Conservation (phyloP, 176 grass and related monocot species). For the Rhynchospora pubera region DNA sequence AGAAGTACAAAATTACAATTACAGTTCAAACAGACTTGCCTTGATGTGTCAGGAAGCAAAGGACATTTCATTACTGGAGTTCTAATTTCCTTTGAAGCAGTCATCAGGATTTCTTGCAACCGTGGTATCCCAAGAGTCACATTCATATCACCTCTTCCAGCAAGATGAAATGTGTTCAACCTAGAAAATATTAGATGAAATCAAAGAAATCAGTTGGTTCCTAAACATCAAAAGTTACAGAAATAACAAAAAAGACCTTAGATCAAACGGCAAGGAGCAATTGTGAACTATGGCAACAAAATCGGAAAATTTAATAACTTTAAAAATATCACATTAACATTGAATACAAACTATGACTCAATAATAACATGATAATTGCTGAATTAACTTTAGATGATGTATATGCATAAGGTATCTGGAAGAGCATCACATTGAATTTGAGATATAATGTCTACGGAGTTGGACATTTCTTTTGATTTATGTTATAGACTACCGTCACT, state of each 20-base stretch:
- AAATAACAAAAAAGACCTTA: neutral
- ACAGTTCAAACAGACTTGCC: conserved; percentile 29
- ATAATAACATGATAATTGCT: neutral
- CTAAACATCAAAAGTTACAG: neutral
- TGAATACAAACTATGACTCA: neutral
- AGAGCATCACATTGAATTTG: neutral
- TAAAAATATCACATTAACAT: neutral
- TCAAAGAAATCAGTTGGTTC: neutral
- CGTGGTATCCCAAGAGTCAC: conserved; percentile 91
- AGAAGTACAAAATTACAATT: conserved; percentile 2
- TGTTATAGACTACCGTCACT: neutral
- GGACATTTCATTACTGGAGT: conserved; percentile 72
- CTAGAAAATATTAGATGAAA: conserved; percentile 33
- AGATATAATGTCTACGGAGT: neutral
- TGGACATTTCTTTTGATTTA: neutral
- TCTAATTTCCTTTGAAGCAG: conserved; percentile 54
- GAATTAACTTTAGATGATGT: neutral
- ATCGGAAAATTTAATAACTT: neutral
- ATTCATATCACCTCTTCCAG: conserved; percentile 90
- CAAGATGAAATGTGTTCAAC: conserved; percentile 97
- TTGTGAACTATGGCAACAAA: neutral
- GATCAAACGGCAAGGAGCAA: neutral
- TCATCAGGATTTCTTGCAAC: conserved; percentile 84
- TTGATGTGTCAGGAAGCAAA: conserved; percentile 11
- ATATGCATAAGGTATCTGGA: neutral